Percentiles rank a stretch among this genome's conserved stretches.
phyloP scores from a whole-genome alignment of 306 rosid species.

The Neltuma alba region DNA sequence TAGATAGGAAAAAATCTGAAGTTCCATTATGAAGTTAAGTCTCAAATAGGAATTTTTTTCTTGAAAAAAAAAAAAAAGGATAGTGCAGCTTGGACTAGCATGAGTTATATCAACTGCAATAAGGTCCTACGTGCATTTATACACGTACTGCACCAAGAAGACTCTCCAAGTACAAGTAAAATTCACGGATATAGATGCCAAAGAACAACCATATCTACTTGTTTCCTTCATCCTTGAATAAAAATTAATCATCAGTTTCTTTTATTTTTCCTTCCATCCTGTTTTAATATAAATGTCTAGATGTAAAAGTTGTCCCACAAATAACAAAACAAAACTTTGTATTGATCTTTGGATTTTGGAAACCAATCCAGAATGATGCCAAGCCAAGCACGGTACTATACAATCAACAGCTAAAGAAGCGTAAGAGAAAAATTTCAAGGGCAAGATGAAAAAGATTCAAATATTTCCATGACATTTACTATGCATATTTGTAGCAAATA shows the following conservation, averaged over 20 bases:
- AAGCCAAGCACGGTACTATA: background rate
- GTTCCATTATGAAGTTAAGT: background rate
- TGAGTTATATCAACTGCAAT: background rate
- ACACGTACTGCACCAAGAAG: background rate
- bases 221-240: background rate
- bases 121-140: background rate
- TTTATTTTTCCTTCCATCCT: background rate
- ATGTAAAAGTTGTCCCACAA: conserved; percentile 1
- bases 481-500: conserved; percentile 22
- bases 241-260: background rate
- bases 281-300: conserved; percentile 7
- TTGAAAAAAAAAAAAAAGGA: background rate
- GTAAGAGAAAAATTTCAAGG: background rate
- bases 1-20: background rate
- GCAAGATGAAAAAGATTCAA: background rate
- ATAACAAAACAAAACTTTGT: conserved; percentile 11
- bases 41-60: background rate
- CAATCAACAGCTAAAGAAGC: background rate
- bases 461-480: conserved; percentile 4
- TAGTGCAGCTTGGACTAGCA: background rate
- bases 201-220: background rate
- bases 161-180: background rate
- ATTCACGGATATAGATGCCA: background rate
- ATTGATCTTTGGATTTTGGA: background rate
- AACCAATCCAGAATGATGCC: conserved; percentile 11